Conservation (phyloP, 1,139 yeast species). For the Hansenula lynferdii region DNA sequence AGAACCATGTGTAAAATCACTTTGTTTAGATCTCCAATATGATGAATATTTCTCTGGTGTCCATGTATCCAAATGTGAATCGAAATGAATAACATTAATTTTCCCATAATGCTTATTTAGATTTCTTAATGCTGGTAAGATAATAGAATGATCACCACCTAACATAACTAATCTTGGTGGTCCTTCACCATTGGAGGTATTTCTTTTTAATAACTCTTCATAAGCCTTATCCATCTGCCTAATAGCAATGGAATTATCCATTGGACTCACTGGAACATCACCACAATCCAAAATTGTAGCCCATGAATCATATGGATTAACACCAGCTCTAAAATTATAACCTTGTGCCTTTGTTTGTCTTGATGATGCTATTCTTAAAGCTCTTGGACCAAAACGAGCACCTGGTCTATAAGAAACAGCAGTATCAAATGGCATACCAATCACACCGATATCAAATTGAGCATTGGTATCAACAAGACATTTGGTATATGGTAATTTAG, state of each 20-base stretch:
- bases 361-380: slow-evolving; percentile 68
- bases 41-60: slow-evolving; percentile 62
- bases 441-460: slow-evolving; percentile 57
- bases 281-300: slow-evolving; percentile 72
- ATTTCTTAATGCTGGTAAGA: slow-evolving; percentile 66
- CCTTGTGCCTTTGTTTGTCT: slow-evolving; percentile 65
- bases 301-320: slow-evolving; percentile 48
- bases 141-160: slow-evolving; percentile 77
- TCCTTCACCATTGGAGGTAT: slow-evolving; percentile 15
- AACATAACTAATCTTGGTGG: slow-evolving; percentile 65
- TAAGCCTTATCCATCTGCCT: slow-evolving; percentile 68
- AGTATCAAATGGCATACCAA: slow-evolving; percentile 79
- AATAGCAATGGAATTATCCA: slow-evolving; percentile 67
- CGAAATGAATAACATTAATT: slow-evolving; percentile 67
- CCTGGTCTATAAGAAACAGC: slow-evolving; percentile 73
- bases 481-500: slow-evolving; percentile 55
- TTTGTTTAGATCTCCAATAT: slow-evolving; percentile 64
- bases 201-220: slow-evolving; percentile 33
- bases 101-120: slow-evolving; percentile 56
- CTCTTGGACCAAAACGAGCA: slow-evolving; percentile 78
- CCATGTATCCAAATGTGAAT: slow-evolving; percentile 82
- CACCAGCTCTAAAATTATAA: slow-evolving; percentile 61
- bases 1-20: slow-evolving; percentile 73
- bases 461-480: slow-evolving; percentile 48
- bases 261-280: slow-evolving; percentile 76